These are phyloP conservation scores for Penicillium sp. DNA, from an alignment of 2,329 filamentous ascomycete genomes.

Conservation along the genomic window DNA sequence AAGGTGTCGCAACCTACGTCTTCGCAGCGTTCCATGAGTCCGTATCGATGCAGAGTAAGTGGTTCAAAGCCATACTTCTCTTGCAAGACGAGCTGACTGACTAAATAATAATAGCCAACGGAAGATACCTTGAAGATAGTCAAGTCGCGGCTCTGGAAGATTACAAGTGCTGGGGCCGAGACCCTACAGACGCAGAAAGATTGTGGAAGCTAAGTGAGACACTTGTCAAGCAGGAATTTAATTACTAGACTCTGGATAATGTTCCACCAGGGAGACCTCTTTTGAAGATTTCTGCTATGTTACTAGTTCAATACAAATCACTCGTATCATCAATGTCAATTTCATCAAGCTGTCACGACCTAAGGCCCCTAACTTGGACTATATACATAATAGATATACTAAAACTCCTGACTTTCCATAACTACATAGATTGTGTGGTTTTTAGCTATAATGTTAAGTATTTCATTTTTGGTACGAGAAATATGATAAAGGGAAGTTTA, in stretches of 20 bases:
- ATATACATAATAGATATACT: no score
- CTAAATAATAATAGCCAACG: slow-evolving; percentile 26
- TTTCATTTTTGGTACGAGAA: no score
- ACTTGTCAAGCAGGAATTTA: slow-evolving; percentile 42
- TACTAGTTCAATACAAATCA: no score
- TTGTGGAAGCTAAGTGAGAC: slow-evolving; percentile 51
- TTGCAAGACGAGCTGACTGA: background rate
- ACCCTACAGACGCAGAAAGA: slow-evolving; percentile 34
- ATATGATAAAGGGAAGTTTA: no score
- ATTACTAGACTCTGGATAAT: slow-evolving; percentile 2
- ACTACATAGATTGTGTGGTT: no score
- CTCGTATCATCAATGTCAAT: no score
- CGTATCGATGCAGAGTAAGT: slow-evolving; percentile 11
- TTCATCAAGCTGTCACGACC: no score
- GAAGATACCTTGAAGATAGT: slow-evolving; percentile 43
- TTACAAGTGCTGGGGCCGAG: slow-evolving; percentile 5
- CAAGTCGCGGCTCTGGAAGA: slow-evolving; percentile 21
- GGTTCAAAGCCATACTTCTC: background rate
- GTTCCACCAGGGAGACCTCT: background rate
- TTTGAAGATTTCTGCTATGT: no score
- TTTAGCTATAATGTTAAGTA: no score
- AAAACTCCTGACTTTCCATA: no score
- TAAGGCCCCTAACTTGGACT: no score
- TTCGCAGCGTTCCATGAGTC: slow-evolving; percentile 34
- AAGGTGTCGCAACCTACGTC: slow-evolving; percentile 33